These are phyloP conservation scores for Eimeria maxima DNA, from an alignment of 169 alveolate genomes.

Conservation along the genomic window DNA sequence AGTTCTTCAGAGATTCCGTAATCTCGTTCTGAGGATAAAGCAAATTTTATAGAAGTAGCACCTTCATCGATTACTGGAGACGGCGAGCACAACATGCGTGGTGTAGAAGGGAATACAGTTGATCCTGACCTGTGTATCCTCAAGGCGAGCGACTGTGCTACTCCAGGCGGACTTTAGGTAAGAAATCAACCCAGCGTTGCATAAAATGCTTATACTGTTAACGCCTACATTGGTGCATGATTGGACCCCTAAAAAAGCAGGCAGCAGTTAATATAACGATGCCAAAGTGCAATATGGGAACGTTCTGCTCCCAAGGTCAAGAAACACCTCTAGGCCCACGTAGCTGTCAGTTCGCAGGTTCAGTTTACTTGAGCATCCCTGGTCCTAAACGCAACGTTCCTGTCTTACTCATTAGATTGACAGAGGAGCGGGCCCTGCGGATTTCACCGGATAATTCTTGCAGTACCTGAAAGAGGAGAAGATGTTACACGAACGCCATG, in stretches of 20 bases:
- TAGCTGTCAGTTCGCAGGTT: background rate
- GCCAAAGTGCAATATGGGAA: background rate
- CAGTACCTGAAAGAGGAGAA: background rate
- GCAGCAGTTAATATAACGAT: background rate
- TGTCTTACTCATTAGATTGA: conserved; percentile 22
- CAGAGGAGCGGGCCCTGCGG: conserved; percentile 31
- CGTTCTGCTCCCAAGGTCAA: background rate
- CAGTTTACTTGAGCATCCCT: background rate
- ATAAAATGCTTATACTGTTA: background rate
- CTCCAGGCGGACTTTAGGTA: conserved; percentile 10
- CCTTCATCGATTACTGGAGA: background rate
- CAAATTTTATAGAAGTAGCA: background rate
- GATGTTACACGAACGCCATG: background rate
- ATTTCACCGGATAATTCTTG: background rate
- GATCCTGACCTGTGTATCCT: conserved; percentile 30
- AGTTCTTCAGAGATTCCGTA: conserved; percentile 11
- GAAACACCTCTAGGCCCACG: background rate
- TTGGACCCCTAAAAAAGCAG: conserved; percentile 19
- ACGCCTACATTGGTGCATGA: background rate
- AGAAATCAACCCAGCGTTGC: conserved; percentile 36
- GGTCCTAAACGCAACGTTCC: background rate
- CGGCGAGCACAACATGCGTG: background rate
- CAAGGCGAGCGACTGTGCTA: background rate
- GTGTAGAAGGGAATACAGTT: background rate
- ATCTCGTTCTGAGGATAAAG: conserved; percentile 30